These are phyloP conservation scores for Neonectria magnoliae DNA, from an alignment of 2,329 filamentous ascomycete genomes.

Conservation along the genomic window DNA sequence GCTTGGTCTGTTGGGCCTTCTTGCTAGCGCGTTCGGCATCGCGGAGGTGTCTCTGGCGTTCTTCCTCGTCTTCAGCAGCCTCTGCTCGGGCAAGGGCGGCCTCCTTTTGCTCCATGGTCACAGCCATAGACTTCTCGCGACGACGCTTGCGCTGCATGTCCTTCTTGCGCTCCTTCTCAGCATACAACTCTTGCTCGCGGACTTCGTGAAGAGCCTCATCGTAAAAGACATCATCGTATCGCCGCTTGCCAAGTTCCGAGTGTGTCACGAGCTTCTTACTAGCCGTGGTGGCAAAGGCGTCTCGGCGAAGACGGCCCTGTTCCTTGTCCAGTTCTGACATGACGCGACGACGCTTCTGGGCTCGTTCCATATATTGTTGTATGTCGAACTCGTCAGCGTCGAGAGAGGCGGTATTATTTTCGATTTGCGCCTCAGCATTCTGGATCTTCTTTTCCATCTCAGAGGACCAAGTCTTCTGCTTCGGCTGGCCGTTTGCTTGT, in stretches of 20 bases:
- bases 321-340: slow-evolving; percentile 70
- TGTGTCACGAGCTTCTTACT: slow-evolving; percentile 74
- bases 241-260: slow-evolving; percentile 75
- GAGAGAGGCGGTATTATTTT: slow-evolving; percentile 57
- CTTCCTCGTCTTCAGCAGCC: slow-evolving; percentile 81
- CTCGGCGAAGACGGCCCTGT: slow-evolving; percentile 70
- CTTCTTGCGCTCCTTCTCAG: slow-evolving; percentile 99
- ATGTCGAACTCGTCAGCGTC: slow-evolving; percentile 56
- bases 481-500: slow-evolving; percentile 68
- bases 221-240: slow-evolving; percentile 81
- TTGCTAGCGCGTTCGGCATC: slow-evolving; percentile 92
- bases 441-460: slow-evolving; percentile 57
- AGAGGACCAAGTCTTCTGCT: slow-evolving; percentile 72
- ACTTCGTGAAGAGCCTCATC: slow-evolving; percentile 86
- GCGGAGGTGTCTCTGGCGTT: slow-evolving; percentile 81
- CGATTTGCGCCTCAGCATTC: slow-evolving; percentile 53
- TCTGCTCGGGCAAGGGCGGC: slow-evolving; percentile 81
- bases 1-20: slow-evolving; percentile 90
- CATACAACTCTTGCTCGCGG: slow-evolving; percentile 86
- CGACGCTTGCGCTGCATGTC: slow-evolving; percentile 98
- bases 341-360: slow-evolving; percentile 75
- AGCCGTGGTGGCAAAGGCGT: slow-evolving; percentile 67
- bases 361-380: slow-evolving; percentile 62
- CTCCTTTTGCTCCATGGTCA: slow-evolving; percentile 91
- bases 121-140: slow-evolving; percentile 93